Percentiles rank a stretch among this genome's conserved stretches.
phyloP scores from a whole-genome alignment of 2,329 filamentous ascomycete genomes.

The Periglandula ipomoeae region DNA sequence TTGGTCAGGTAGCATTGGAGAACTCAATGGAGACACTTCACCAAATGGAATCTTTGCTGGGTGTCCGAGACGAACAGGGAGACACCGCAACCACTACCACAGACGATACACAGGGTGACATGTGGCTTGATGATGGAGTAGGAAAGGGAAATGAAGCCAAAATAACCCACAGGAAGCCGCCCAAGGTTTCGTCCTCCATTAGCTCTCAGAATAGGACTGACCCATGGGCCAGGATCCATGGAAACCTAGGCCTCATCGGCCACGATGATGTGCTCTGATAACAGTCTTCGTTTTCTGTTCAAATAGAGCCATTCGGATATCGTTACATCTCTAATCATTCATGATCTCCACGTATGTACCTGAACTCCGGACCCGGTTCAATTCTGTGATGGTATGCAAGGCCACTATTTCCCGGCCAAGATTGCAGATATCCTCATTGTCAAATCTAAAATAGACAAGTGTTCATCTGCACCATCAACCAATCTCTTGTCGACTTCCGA shows the following conservation, averaged over 20 bases:
- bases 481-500: constrained; percentile 91
- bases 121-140: constrained; percentile 26
- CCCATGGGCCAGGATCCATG: constrained; percentile 43
- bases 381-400: background rate
- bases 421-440: constrained; percentile 72
- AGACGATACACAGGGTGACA: constrained; percentile 18
- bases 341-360: background rate
- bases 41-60: constrained; percentile 41
- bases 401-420: constrained; percentile 37
- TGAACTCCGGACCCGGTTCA: background rate
- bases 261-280: constrained; percentile 19
- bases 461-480: constrained; percentile 91
- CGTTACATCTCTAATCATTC: background rate
- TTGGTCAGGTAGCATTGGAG: constrained; percentile 47
- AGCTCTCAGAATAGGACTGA: constrained; percentile 19
- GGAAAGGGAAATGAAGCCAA: constrained; percentile 10
- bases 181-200: constrained; percentile 14
- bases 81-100: constrained; percentile 14
- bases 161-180: constrained; percentile 2
- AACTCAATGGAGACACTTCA: constrained; percentile 38
- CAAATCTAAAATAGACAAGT: constrained; percentile 81
- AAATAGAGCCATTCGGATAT: background rate
- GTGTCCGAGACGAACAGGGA: constrained; percentile 18
- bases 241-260: constrained; percentile 43
- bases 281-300: background rate